Evolutionary conservation across 2,329 filamentous ascomycete species (phyloP).

Genomic region (Penicillium verrucosum): DNA sequence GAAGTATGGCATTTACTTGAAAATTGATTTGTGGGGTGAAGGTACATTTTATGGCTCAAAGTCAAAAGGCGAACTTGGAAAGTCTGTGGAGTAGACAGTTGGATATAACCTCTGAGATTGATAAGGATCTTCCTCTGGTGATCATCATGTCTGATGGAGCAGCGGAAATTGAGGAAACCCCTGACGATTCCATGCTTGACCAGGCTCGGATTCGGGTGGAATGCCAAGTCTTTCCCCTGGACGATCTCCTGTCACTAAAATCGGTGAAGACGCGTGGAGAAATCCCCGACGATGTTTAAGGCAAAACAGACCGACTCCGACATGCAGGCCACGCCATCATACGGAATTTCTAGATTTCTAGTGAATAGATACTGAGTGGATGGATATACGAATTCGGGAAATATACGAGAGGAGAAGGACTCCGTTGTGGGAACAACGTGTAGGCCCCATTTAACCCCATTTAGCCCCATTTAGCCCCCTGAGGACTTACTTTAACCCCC

Average conservation of each 20-base stretch:
- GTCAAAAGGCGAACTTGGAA: not conserved
- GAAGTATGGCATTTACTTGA: not conserved
- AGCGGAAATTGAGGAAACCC: not conserved
- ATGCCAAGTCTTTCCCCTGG: slow-evolving; percentile 13
- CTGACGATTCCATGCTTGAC: not conserved
- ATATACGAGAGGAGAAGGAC: slow-evolving; percentile 14
- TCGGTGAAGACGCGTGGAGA: not conserved
- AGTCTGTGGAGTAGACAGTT: no score
- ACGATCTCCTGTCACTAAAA: slow-evolving; percentile 2
- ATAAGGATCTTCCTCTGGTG: not conserved
- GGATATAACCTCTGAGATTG: not conserved
- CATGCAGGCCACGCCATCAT: not conserved
- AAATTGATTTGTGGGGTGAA: not conserved
- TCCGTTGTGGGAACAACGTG: slow-evolving; percentile 2
- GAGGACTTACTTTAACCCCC: not conserved
- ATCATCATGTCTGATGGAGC: slow-evolving; percentile 1
- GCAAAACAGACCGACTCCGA: not conserved
- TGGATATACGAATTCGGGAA: not conserved
- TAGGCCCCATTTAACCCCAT: no score
- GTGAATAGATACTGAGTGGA: not conserved
- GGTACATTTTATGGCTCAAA: not conserved
- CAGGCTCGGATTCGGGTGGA: not conserved
- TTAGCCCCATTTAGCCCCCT: no score
- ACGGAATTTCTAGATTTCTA: not conserved
- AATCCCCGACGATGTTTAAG: not conserved